These are phyloP conservation scores for Hyaloscypha finlandica DNA, from an alignment of 495 filamentous ascomycete genomes.

Conservation along the genomic window DNA sequence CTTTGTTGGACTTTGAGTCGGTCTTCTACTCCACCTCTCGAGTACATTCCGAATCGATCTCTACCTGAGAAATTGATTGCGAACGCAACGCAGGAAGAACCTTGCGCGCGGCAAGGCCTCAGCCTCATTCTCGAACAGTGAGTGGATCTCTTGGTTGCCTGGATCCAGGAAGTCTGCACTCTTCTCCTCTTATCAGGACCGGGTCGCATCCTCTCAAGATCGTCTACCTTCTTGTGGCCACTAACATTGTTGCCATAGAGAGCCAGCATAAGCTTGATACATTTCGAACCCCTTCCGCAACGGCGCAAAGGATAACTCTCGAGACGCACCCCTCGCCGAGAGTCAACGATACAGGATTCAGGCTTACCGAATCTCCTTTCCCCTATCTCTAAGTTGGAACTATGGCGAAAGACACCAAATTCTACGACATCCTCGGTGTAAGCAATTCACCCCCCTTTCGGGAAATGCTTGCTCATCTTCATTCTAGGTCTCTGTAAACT, in stretches of 20 bases:
- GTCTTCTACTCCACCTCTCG: background rate
- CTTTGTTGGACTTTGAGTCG: background rate
- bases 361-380: constrained; percentile 20
- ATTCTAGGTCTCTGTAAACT: constrained; percentile 67
- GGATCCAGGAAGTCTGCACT: background rate
- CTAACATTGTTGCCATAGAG: background rate
- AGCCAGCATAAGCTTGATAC: background rate
- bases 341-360: background rate
- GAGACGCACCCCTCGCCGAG: background rate
- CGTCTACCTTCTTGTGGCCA: background rate
- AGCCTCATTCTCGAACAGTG: constrained; percentile 13
- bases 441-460: constrained; percentile 35
- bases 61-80: background rate
- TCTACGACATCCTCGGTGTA: constrained; percentile 87
- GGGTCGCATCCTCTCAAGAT: background rate
- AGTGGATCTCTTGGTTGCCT: constrained; percentile 2
- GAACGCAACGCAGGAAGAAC: background rate
- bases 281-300: background rate
- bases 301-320: background rate
- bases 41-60: background rate
- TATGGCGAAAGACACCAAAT: constrained; percentile 91
- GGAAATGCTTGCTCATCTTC: constrained; percentile 29
- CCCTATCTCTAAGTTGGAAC: constrained; percentile 38
- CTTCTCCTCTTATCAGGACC: background rate
- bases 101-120: constrained; percentile 10